These are phyloP conservation scores for Talaromyces pinophilus DNA, from an alignment of 2,329 filamentous ascomycete species.

Conservation along the genomic window DNA sequence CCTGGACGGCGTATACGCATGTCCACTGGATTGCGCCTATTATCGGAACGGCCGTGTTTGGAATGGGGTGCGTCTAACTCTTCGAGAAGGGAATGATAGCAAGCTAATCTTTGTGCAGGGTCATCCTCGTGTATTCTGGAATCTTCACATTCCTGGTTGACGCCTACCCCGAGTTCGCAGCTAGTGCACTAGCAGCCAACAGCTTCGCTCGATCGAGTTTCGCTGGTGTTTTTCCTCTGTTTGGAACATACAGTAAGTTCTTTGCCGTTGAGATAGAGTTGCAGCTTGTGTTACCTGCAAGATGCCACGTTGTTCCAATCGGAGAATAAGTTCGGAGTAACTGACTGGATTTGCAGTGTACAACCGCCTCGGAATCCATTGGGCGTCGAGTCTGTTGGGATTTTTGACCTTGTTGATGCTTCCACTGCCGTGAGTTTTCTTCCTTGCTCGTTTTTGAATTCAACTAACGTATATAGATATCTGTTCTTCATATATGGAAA, in stretches of 20 bases:
- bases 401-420: constrained; percentile 48
- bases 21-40: constrained; percentile 78
- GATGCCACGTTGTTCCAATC: not conserved
- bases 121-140: constrained; percentile 75
- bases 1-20: constrained; percentile 72
- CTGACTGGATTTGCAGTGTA: constrained; percentile 42
- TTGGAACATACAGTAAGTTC: constrained; percentile 58
- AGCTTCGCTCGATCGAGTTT: constrained; percentile 76
- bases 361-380: constrained; percentile 48
- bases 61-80: constrained; percentile 60
- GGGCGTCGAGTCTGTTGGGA: constrained; percentile 48
- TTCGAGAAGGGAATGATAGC: constrained; percentile 24
- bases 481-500: constrained; percentile 48
- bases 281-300: not conserved
- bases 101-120: constrained; percentile 48
- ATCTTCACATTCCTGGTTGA: constrained; percentile 87
- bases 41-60: constrained; percentile 71
- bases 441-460: not conserved
- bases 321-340: constrained; percentile 47
- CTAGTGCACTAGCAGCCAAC: constrained; percentile 75
- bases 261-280: too few species aligned
- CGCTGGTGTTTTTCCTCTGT: constrained; percentile 75
- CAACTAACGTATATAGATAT: constrained; percentile 34
- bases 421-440: constrained; percentile 45
- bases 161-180: constrained; percentile 51